Evolutionary conservation across 75 land plant genomes (phyloP).

Genomic region (Ceratopteris richardii): DNA sequence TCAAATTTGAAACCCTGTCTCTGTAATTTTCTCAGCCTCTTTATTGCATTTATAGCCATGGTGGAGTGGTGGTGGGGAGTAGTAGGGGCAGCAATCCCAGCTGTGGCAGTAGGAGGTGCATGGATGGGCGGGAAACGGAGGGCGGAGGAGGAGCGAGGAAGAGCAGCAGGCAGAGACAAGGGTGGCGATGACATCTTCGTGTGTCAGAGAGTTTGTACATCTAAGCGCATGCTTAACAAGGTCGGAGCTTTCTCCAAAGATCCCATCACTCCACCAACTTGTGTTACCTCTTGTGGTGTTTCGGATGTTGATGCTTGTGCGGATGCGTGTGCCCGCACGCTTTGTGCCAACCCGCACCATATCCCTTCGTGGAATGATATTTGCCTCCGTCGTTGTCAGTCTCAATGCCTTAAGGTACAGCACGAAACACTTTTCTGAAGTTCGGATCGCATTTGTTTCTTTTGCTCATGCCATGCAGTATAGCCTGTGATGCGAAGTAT

Average conservation of each 20-base stretch:
- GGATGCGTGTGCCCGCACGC: conserved; percentile 85
- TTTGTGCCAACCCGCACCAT: conserved; percentile 84
- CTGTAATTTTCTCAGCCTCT: too few species aligned
- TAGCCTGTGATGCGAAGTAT: too few species aligned
- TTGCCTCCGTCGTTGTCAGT: conserved; percentile 71
- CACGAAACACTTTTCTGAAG: too few species aligned
- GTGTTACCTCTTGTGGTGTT: conserved; percentile 86
- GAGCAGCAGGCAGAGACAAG: conserved; percentile 18
- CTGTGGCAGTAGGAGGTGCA: conserved; percentile 24
- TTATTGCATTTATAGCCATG: conserved; percentile 30
- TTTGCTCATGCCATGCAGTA: too few species aligned
- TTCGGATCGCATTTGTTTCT: too few species aligned
- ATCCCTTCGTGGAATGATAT: conserved; percentile 93
- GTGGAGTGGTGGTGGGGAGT: conserved; percentile 85
- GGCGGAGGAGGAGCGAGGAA: conserved; percentile 36
- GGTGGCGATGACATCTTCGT: conserved; percentile 51
- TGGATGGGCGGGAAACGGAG: conserved; percentile 27
- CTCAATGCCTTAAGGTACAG: conserved; percentile 52
- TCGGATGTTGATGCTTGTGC: conserved; percentile 90
- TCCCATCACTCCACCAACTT: conserved; percentile 57
- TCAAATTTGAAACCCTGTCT: too few species aligned
- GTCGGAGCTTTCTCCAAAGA: conserved; percentile 91
- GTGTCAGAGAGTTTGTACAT: conserved; percentile 86
- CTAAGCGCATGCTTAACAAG: conserved; percentile 85
- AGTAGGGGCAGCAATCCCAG: conserved; percentile 60